A percentile compares a stretch with the other conserved stretches of the same genome.
Evolutionary conservation across 768 basidiomycete species (phyloP).

Genomic region (Phanerodontia chrysosporium): DNA sequence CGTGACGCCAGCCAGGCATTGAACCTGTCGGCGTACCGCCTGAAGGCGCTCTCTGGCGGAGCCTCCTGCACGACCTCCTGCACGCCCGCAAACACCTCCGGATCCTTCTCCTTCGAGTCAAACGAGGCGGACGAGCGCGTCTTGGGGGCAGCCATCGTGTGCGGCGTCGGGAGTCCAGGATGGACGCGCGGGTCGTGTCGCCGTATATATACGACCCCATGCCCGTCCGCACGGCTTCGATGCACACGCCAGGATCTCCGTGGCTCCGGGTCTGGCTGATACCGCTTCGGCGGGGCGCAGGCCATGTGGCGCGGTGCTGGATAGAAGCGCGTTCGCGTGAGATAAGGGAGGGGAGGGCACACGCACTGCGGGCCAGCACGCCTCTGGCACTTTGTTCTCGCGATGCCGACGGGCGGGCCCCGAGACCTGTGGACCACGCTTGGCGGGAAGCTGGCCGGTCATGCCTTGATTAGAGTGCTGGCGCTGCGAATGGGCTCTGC

Average conservation of each 20-base stretch:
- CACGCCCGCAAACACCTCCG: background rate
- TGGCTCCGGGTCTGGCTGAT: background rate
- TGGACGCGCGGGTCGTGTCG: too few species aligned
- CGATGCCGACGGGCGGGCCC: background rate
- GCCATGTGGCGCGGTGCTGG: background rate
- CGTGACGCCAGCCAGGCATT: slow-evolving; percentile 16
- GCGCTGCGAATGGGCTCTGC: too few species aligned
- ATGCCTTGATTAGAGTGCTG: too few species aligned
- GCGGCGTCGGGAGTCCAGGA: too few species aligned
- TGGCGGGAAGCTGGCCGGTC: too few species aligned
- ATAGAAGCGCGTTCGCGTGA: background rate
- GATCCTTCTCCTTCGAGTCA: background rate
- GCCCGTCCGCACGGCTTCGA: background rate
- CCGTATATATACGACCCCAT: background rate
- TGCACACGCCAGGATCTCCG: background rate
- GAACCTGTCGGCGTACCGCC: slow-evolving; percentile 4
- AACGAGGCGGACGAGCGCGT: background rate
- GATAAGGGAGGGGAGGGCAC: background rate
- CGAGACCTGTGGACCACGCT: too few species aligned
- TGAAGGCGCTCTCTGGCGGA: background rate
- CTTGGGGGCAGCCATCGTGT: background rate
- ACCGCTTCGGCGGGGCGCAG: background rate
- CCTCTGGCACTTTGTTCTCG: background rate
- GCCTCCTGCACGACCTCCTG: background rate
- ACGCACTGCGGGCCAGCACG: background rate